Evolutionary conservation across 805 yeast genomes (phyloP).

Genomic region (Lachancea lanzarotensis): DNA sequence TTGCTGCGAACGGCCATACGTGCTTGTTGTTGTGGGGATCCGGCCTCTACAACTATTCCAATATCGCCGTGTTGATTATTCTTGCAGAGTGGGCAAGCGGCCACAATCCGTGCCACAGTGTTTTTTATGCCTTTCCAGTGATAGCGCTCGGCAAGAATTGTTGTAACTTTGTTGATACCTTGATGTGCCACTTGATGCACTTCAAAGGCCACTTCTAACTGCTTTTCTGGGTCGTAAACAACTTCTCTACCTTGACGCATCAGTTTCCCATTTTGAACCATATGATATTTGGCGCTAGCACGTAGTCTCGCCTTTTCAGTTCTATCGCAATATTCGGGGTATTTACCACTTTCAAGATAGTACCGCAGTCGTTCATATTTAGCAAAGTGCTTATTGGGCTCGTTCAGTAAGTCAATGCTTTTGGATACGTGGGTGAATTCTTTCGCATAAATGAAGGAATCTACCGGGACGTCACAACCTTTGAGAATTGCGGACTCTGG

Average conservation of each 20-base stretch:
- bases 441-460: constrained; percentile 78
- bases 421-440: constrained; percentile 51
- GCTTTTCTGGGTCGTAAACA: constrained; percentile 67
- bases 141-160: constrained; percentile 67
- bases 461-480: constrained; percentile 79
- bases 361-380: constrained; percentile 71
- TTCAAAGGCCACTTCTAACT: constrained; percentile 64
- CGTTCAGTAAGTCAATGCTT: constrained; percentile 26
- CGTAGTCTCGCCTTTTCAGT: constrained; percentile 85
- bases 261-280: constrained; percentile 62
- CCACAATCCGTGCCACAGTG: constrained; percentile 73
- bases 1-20: constrained; percentile 6
- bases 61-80: constrained; percentile 31
- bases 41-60: constrained; percentile 8
- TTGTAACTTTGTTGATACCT: constrained; percentile 85
- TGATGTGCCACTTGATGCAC: constrained; percentile 66
- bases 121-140: constrained; percentile 91
- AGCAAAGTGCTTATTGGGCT: constrained; percentile 26
- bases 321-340: constrained; percentile 77
- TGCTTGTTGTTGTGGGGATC: constrained; percentile 10
- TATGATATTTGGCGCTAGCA: constrained; percentile 64
- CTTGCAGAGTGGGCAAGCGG: constrained; percentile 69
- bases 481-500: constrained; percentile 85
- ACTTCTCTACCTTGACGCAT: constrained; percentile 77
- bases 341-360: constrained; percentile 76